Evolutionary conservation across 805 yeast species (phyloP).

Genomic region (Wickerhamomyces silvicola): DNA sequence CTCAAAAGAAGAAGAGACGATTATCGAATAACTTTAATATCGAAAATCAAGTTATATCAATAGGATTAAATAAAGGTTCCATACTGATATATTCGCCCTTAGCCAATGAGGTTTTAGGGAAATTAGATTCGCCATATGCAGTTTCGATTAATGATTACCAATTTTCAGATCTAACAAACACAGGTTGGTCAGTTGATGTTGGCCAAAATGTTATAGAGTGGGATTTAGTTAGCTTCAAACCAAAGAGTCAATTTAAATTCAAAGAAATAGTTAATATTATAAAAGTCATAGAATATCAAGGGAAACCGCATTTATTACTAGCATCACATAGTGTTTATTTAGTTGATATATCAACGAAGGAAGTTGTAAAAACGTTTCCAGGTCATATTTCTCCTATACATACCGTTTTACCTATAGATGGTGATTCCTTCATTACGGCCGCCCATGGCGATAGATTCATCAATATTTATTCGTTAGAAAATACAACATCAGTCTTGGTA

Average conservation of each 20-base stretch:
- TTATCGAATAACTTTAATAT: slow-evolving; percentile 12
- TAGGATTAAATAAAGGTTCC: slow-evolving; percentile 63
- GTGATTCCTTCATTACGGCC: slow-evolving; percentile 52
- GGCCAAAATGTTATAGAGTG: slow-evolving; percentile 57
- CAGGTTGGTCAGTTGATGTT: slow-evolving; percentile 55
- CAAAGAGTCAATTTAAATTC: slow-evolving; percentile 36
- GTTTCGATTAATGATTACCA: slow-evolving; percentile 46
- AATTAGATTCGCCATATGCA: slow-evolving; percentile 40
- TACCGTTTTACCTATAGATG: slow-evolving; percentile 34
- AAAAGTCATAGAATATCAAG: slow-evolving; percentile 24
- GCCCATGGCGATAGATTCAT: slow-evolving; percentile 80
- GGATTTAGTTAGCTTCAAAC: slow-evolving; percentile 41
- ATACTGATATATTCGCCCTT: slow-evolving; percentile 63
- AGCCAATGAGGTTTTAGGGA: slow-evolving; percentile 48
- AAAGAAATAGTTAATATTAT: slow-evolving; percentile 24
- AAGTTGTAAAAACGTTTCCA: slow-evolving; percentile 50
- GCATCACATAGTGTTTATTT: slow-evolving; percentile 65
- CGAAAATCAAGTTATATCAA: slow-evolving; percentile 44
- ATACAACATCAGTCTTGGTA: slow-evolving; percentile 52
- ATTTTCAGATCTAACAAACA: slow-evolving; percentile 32
- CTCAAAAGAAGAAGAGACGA: slow-evolving; percentile 19
- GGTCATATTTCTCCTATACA: slow-evolving; percentile 72
- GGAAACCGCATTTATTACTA: slow-evolving; percentile 39
- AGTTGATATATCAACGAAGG: slow-evolving; percentile 34
- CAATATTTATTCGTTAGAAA: slow-evolving; percentile 52